Evolutionary conservation across 768 basidiomycete genomes (phyloP), one percentile per base, ranked within the genome.

Genomic region (Lentinula lateritia): DNA sequence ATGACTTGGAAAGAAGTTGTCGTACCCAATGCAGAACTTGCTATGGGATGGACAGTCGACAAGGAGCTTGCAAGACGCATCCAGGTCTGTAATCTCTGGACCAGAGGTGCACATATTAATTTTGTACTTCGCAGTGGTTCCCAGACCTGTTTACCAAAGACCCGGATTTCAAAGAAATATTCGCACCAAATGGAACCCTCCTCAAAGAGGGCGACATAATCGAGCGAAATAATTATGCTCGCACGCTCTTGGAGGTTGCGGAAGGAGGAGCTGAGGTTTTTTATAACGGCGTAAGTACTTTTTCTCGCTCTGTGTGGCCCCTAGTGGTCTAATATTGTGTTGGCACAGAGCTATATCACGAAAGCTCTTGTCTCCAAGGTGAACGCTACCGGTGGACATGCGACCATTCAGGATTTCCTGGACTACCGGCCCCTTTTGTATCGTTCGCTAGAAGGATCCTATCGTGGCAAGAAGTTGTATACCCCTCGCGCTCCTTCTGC

Each of bases 401-500:
- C 90, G 68, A 79, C 80, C 6, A 70, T 76, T 43, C 77, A 79
- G 36, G 89, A 90, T 73, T 70, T 88, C 20, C 73, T 74, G 50
- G 69, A 69, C n/a, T 90, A 88, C 68, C 66, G 73, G 28, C 80
- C 82, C 16, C 76, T 77, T 20, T 76, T 84, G 13, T 72, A 76
- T 61, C 81, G 75, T 35, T 86, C 90, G 2, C 76, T 90, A 20
- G 67, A 78, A 61, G 83, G 85, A 2, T 79, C 78, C 0, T 91
- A 86, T 68, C 77, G 75, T 15, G 81, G 81, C 46, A 77, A 80
- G 64, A 86, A 78, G 61, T 76, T 90, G 50, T 90, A 86, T 68
- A 88, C 87, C 0, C 75, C 85, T 0, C 76, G 78, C 61, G 83
- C 86, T 1, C 89, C 89, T 5, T 82, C 84, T n/a, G 81, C 81